phyloP scores from a whole-genome alignment of 768 basidiomycete species.

The Nidula microcarpa region DNA sequence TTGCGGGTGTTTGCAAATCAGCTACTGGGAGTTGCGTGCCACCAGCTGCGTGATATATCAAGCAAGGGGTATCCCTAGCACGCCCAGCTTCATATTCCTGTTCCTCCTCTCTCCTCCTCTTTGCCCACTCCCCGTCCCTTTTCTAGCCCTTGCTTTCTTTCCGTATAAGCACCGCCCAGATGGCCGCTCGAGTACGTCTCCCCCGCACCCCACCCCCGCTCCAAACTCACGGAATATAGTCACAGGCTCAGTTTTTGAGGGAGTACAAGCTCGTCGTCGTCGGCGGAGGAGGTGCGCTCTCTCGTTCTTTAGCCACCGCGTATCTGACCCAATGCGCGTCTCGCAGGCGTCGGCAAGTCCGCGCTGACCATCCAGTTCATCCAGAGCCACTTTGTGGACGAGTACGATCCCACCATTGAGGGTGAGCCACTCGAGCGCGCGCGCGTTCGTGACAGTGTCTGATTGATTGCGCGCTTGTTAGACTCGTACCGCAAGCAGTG shows the following conservation, averaged over 20 bases:
- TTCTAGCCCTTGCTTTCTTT: conserved; percentile 5
- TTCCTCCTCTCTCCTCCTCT: neutral
- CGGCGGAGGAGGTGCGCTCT: conserved; percentile 80
- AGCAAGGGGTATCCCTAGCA: no score
- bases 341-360: conserved; percentile 60
- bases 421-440: neutral
- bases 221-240: conserved; percentile 8
- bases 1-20: no score
- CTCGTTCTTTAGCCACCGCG: neutral
- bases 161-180: conserved; percentile 8
- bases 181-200: conserved; percentile 34
- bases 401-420: conserved; percentile 68
- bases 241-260: conserved; percentile 82
- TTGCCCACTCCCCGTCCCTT: neutral
- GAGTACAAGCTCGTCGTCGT: conserved; percentile 99
- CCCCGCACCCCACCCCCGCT: neutral
- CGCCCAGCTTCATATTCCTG: no score
- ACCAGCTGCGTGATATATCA: no score
- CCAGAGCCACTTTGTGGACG: conserved; percentile 90
- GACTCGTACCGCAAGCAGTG: conserved; percentile 98
- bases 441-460: neutral
- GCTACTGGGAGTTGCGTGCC: no score
- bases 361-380: conserved; percentile 98
- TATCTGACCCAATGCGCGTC: neutral
- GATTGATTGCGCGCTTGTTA: conserved; percentile 17